Evolutionary conservation across 306 rosid species (phyloP).

Genomic region (Myrica gale): DNA sequence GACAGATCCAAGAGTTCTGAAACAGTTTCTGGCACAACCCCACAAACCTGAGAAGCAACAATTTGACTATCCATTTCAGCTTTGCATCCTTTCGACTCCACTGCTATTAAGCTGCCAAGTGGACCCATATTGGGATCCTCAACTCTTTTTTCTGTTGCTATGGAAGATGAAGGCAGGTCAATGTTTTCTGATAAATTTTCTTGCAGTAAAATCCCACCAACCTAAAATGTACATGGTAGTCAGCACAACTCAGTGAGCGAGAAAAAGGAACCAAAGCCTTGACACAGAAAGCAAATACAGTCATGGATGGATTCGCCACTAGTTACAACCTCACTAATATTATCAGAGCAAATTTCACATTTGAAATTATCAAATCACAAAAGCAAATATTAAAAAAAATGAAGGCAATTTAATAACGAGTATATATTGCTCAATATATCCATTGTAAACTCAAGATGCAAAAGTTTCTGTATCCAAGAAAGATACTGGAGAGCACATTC

Average conservation of each 20-base stretch:
- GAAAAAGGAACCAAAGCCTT: background rate
- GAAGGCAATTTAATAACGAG: background rate
- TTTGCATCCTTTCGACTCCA: slow-evolving; percentile 6
- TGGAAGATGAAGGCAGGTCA: slow-evolving; percentile 11
- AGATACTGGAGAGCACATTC: background rate
- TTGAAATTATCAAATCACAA: background rate
- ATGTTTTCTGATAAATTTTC: slow-evolving; percentile 10
- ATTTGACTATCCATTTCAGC: slow-evolving; percentile 10
- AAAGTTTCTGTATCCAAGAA: background rate
- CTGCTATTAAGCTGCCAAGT: background rate
- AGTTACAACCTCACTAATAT: background rate
- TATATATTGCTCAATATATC: background rate
- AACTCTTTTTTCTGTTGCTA: background rate
- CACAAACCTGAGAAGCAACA: slow-evolving; percentile 6
- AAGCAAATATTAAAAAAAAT: background rate
- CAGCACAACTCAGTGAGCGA: background rate
- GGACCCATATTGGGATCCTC: slow-evolving; percentile 1
- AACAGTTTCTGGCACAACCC: slow-evolving; percentile 13
- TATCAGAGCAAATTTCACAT: background rate
- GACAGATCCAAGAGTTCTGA: slow-evolving; percentile 5
- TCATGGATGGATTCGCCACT: background rate
- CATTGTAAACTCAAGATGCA: background rate
- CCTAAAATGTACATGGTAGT: slow-evolving; percentile 1
- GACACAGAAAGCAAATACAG: background rate
- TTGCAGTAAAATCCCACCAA: slow-evolving; percentile 11